Evolutionary conservation across 768 basidiomycete species (phyloP).

Genomic region (Suillus luteus): DNA sequence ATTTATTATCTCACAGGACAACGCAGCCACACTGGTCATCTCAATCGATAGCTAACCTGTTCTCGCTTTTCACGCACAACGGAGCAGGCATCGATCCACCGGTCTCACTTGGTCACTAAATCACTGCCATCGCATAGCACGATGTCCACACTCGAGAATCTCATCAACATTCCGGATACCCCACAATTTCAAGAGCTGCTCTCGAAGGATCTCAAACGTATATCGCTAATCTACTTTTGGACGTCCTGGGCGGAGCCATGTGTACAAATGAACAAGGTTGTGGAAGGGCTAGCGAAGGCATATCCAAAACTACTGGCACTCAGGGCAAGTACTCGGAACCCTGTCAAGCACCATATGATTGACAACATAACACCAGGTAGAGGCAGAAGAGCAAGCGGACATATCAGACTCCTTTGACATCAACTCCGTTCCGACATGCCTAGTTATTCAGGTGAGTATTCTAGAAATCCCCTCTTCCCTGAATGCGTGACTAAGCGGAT

Average conservation of each 20-base stretch:
- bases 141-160: constrained; percentile 38
- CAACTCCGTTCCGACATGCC: constrained; percentile 82
- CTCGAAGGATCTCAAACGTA: constrained; percentile 70
- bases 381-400: constrained; percentile 78
- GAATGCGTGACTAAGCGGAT: not conserved
- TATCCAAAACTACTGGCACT: constrained; percentile 71
- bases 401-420: constrained; percentile 93
- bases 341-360: not conserved
- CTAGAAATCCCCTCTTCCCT: constrained; percentile 11
- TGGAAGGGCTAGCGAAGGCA: constrained; percentile 71
- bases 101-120: not conserved
- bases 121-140: not conserved
- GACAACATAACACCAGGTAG: constrained; percentile 51
- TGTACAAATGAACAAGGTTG: constrained; percentile 82
- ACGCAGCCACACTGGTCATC: not conserved
- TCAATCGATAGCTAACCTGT: not conserved
- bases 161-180: constrained; percentile 56
- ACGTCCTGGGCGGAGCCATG: constrained; percentile 93
- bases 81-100: not conserved
- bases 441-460: constrained; percentile 72
- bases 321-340: constrained; percentile 49
- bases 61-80: not conserved
- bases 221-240: constrained; percentile 94
- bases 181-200: constrained; percentile 75
- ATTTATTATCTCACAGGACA: not conserved